Base-by-base conservation (phyloP, 805 yeast genomes). In the Candida palmyrensis region DNA sequence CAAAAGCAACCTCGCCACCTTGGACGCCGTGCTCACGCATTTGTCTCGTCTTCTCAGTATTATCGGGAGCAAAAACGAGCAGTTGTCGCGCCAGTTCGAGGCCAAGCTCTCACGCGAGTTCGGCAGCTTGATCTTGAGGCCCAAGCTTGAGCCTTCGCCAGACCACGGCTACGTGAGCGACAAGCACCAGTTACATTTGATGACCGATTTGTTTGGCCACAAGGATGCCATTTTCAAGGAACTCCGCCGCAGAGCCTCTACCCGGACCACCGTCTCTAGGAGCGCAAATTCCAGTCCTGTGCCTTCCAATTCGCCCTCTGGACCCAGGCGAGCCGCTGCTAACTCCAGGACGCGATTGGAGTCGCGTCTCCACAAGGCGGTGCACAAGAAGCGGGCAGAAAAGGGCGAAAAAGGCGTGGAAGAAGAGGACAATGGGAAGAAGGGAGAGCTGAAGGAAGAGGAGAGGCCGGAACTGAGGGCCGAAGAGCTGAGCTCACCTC, bases 11-110 rank as follows among this genome's bases (percentile, higher is more conserved):
- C 63, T 85, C 27, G 90, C 94, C 1, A 82, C 94, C 0, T 66
- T 86, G 34, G 89, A 82, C 52, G 88, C 89, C 1, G 56, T 86
- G n/a, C 71, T 80, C 24, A 77, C 87, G 2, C 95, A 86, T 55
- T 73, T 86, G 51, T 69, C 71, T 33, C 66, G 94, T 29, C 58
- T 86, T 36, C 71, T 80, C 18, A 58, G 53, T 34, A 63, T 51
- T 48, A 67, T 51, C 57, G 74, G 70, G 50, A 66, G 51, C 42
- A 72, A 50, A 52, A 59, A 47, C 44, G 51, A 40, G 33, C 62
- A 43, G 9, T 43, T 57, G 39, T 57, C 66, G 5, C 29, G 65
- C 0, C 50, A 55, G 0, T 63, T 63, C 18, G 69, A 74, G 47
- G 55, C 51, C 11, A 60, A 62, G n/a, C 68, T 86, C 17, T 71